Evolutionary conservation across 495 filamentous ascomycete genomes (phyloP).

Genomic region (Pseudomonodictys pantanalensis): DNA sequence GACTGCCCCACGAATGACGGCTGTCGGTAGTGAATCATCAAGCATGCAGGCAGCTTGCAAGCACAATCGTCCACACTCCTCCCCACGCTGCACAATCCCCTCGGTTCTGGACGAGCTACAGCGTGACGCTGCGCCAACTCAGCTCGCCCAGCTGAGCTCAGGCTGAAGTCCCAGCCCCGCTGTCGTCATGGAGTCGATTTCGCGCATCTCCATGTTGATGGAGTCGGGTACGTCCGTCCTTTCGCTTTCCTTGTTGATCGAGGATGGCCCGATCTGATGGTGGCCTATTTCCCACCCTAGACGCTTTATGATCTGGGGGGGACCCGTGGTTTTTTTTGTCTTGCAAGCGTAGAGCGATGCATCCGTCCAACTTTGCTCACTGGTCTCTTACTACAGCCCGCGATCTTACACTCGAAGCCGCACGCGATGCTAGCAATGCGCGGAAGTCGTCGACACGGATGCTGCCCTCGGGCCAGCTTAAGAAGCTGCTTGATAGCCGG

Average conservation of each 20-base stretch:
- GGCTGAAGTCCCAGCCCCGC: not conserved
- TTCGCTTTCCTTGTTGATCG: not conserved
- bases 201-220: constrained; percentile 84
- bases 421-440: constrained; percentile 53
- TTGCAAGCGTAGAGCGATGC: too few species aligned
- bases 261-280: too few species aligned
- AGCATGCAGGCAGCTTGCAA: too few species aligned
- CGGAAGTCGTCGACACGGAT: constrained; percentile 51
- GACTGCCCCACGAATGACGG: too few species aligned
- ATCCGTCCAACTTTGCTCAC: constrained; percentile 26
- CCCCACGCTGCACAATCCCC: too few species aligned
- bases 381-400: constrained; percentile 58
- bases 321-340: not conserved
- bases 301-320: not conserved
- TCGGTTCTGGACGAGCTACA: not conserved
- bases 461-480: constrained; percentile 64
- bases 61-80: too few species aligned
- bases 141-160: not conserved
- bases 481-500: constrained; percentile 90
- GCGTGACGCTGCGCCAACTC: not conserved
- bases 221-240: constrained; percentile 68
- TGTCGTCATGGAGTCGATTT: constrained; percentile 84
- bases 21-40: too few species aligned
- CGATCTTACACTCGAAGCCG: constrained; percentile 95
- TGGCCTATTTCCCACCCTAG: too few species aligned